A percentile compares a stretch with the other conserved stretches of the same genome.
These are phyloP conservation scores for Russula brevipes DNA, from an alignment of 768 basidiomycete species.

Conservation along the genomic window DNA sequence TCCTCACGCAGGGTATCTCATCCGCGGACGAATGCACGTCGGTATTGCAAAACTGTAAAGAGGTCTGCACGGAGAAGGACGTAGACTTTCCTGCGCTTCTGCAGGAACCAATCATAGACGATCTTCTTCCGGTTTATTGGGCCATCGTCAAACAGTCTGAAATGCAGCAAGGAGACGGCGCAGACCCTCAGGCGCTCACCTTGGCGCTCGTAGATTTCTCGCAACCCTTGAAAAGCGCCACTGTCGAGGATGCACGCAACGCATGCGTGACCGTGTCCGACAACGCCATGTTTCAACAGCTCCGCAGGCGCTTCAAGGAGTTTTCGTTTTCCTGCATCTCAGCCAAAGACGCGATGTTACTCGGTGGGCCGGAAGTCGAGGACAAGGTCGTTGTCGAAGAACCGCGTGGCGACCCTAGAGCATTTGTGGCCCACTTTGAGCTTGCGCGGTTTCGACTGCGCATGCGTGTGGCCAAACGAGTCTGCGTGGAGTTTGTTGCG, in stretches of 20 bases:
- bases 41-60: slow-evolving; percentile 50
- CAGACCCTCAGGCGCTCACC: slow-evolving; percentile 35
- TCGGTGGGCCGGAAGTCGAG: slow-evolving; percentile 29
- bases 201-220: slow-evolving; percentile 44
- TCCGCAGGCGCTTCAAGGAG: no score
- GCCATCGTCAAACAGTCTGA: slow-evolving; percentile 51
- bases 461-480: no score
- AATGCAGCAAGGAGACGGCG: background rate
- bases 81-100: slow-evolving; percentile 49
- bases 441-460: no score
- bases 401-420: background rate
- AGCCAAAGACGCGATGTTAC: no score
- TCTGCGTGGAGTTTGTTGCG: no score
- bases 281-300: no score
- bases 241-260: slow-evolving; percentile 23
- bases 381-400: background rate
- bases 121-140: slow-evolving; percentile 66
- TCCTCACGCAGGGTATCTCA: background rate
- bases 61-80: slow-evolving; percentile 46
- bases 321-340: no score
- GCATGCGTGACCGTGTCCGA: slow-evolving; percentile 52
- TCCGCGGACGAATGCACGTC: slow-evolving; percentile 29
- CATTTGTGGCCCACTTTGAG: no score
- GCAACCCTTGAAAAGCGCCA: slow-evolving; percentile 42
- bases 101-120: slow-evolving; percentile 57